A percentile compares a stretch with the other conserved stretches of the same genome.
Evolutionary conservation across 495 filamentous ascomycete species (phyloP).

Genomic region (Aspergillus homomorphus): DNA sequence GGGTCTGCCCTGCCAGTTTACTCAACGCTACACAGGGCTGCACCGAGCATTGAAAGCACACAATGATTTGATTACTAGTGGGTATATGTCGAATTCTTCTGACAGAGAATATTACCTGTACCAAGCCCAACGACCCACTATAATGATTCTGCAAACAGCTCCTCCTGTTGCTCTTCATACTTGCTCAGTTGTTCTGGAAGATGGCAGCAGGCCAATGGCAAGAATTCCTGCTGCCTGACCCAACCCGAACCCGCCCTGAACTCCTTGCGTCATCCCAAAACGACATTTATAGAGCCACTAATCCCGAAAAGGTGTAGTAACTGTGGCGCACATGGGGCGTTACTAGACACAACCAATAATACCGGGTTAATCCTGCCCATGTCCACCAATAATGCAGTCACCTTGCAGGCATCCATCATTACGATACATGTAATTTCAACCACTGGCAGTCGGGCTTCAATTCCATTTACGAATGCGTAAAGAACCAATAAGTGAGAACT

Average conservation of each 20-base stretch:
- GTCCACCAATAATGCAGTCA: conserved; percentile 11
- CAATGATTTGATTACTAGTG: no score
- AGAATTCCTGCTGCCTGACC: conserved; percentile 18
- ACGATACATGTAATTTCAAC: not conserved
- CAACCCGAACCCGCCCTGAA: not conserved
- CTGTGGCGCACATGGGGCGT: not conserved
- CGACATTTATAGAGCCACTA: not conserved
- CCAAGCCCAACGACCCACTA: no score
- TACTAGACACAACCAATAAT: not conserved
- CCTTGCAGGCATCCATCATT: conserved; percentile 16
- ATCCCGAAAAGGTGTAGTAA: not conserved
- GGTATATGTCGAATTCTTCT: no score
- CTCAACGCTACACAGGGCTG: not conserved
- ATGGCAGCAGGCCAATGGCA: not conserved
- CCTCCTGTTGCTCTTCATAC: no score
- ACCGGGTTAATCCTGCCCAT: not conserved
- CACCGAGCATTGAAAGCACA: not conserved
- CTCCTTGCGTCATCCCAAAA: not conserved
- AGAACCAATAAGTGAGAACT: not conserved
- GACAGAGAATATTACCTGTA: no score
- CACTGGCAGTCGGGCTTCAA: not conserved
- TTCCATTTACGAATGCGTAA: not conserved
- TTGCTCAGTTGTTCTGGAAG: not conserved
- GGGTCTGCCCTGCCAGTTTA: not conserved
- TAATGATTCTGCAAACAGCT: not conserved